Evolutionary conservation across 2,329 filamentous ascomycete genomes (phyloP), one percentile per base, ranked within the genome.

Genomic region (Parasarocladium wereldwijsianum): DNA sequence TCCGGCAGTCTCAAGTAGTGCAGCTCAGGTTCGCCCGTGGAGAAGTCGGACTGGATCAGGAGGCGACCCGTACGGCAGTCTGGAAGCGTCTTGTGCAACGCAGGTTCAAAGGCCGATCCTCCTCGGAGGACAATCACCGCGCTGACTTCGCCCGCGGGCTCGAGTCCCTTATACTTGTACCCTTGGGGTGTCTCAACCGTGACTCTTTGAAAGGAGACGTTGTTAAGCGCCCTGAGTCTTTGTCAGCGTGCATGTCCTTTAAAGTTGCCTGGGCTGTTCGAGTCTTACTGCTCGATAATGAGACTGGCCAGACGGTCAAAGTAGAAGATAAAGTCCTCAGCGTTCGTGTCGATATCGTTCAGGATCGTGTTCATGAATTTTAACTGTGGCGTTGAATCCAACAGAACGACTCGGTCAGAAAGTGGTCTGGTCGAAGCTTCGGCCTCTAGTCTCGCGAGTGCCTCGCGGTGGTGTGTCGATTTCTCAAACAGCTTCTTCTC

Each of bases 281-380:
- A 17, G 15, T 55, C 66, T 36, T 53, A 76, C 70, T 74, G 61
- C 52, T 96, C 87, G 26, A 96, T 70, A 16, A 96, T 63, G 31
- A 94, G 62, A n/a, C 80, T 73, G 2, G 82, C 74, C 21, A 96
- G 62, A 21, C 90, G 72, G 53, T 98, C 85, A 51, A 96, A 94
- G 55, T 96, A 96, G 55, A 96, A 96, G 37, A 93, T 83, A 49
- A 94, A 96, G 43, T 96, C 86, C 47, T 93, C 87, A 24, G 82
- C 69, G 6, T 68, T 62, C 0, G 84, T 87, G 27, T 75, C 67
- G 12, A 81, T 77, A 42, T 90, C 70, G 46, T 92, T 78, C 23
- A 98, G 70, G 33, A 94, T 80, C 0, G 86, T 94, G 49, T 83
- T 86, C 70, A 98, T 93, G 26, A 76, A 86, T 33, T 65, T 66